These are phyloP conservation scores for Aureobasidium sp. DNA, from an alignment of 2,329 filamentous ascomycete genomes.

Conservation along the genomic window DNA sequence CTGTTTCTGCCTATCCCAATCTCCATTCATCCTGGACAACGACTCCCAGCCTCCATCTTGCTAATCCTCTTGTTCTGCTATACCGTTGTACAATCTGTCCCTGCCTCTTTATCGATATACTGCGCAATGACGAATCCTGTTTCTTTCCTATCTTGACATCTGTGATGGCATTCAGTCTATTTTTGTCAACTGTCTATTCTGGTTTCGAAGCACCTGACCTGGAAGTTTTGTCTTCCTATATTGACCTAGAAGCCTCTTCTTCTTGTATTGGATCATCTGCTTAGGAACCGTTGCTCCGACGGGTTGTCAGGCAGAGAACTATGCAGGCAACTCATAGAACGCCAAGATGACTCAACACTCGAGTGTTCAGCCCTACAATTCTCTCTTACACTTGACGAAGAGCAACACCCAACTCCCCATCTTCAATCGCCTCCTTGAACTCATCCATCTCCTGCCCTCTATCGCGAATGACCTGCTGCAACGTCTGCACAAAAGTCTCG, in stretches of 20 bases:
- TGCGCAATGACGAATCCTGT: neutral
- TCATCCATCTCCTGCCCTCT: slow-evolving; percentile 46
- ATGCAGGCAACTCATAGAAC: neutral
- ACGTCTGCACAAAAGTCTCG: slow-evolving; percentile 54
- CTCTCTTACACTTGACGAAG: neutral
- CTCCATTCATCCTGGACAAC: neutral
- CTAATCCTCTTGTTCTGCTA: neutral
- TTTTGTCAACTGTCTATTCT: neutral
- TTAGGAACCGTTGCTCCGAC: neutral
- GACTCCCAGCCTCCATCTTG: neutral
- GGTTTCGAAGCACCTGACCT: neutral
- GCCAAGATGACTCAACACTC: neutral
- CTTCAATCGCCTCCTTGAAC: slow-evolving; percentile 59
- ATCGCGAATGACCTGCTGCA: slow-evolving; percentile 50
- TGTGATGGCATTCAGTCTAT: neutral
- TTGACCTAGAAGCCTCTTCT: neutral
- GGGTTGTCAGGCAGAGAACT: neutral
- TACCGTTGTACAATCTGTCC: neutral
- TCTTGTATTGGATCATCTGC: neutral
- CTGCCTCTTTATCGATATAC: neutral
- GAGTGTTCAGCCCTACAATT: neutral
- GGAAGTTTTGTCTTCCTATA: neutral
- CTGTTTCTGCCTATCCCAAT: neutral
- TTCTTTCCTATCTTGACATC: neutral
- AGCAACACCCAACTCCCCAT: slow-evolving; percentile 64